phyloP scores from a whole-genome alignment of 179 eudicot genomes.

The Camellia oleifera region DNA sequence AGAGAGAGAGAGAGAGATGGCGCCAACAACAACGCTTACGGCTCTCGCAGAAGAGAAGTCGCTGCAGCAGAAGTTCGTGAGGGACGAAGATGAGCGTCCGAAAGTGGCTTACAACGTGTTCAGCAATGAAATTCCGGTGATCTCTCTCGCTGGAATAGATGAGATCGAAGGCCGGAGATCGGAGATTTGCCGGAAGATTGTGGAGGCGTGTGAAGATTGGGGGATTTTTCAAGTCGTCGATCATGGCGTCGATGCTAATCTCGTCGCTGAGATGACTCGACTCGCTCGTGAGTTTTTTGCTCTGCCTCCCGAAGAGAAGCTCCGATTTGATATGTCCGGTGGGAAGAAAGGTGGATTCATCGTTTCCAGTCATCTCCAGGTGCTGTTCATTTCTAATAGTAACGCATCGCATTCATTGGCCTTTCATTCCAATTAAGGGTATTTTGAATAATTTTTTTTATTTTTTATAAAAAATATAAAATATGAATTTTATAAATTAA shows the following conservation, averaged over 20 bases:
- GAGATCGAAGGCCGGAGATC: constrained; percentile 33
- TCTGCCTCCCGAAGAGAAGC: constrained; percentile 70
- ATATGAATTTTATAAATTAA: too few relatives aligned
- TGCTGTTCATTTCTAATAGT: constrained; percentile 11
- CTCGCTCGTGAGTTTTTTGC: constrained; percentile 68
- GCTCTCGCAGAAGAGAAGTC: constrained; percentile 29
- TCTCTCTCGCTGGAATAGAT: constrained; percentile 63
- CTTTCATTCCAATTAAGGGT: neutral
- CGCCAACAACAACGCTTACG: constrained; percentile 28
- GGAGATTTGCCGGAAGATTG: constrained; percentile 63
- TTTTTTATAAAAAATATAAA: too few relatives aligned
- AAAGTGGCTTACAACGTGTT: constrained; percentile 62
- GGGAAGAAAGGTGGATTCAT: constrained; percentile 96
- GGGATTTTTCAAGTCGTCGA: constrained; percentile 87
- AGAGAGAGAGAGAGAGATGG: constrained; percentile 16
- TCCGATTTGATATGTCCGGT: constrained; percentile 82
- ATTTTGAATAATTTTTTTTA: too few relatives aligned
- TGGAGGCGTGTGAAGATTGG: constrained; percentile 86
- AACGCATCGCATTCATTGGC: neutral
- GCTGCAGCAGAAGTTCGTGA: constrained; percentile 28
- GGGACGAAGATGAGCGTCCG: constrained; percentile 87
- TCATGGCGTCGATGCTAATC: constrained; percentile 54
- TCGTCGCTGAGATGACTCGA: constrained; percentile 60
- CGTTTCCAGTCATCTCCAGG: constrained; percentile 95
- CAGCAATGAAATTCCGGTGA: constrained; percentile 63